A percentile compares a stretch with the other conserved stretches of the same genome.
phyloP scores from a whole-genome alignment of 192 early-diverging fungal genomes.

The Backusella macrospora region DNA sequence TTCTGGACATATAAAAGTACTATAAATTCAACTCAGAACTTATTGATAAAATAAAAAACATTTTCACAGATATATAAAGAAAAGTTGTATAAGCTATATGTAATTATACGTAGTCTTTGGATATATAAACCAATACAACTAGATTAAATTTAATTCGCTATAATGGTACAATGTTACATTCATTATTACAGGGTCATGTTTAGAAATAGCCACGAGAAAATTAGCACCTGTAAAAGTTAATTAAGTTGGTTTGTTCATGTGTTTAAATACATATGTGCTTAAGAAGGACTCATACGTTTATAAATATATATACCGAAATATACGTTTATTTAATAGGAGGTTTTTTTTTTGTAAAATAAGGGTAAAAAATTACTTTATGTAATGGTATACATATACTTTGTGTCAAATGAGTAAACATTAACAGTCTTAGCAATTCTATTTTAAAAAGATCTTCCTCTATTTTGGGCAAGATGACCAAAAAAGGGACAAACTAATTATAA shows the following conservation, averaged over 20 bases:
- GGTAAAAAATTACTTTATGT: constrained; percentile 8
- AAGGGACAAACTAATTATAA: neutral
- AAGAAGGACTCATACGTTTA: neutral
- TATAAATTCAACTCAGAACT: neutral
- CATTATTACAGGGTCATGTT: neutral
- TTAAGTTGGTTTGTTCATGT: neutral
- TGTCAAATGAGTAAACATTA: neutral
- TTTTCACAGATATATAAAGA: neutral
- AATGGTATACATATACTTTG: neutral
- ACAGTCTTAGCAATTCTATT: neutral
- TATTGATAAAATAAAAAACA: neutral
- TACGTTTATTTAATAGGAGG: neutral
- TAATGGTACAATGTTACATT: neutral
- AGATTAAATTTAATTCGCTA: neutral
- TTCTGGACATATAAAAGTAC: neutral
- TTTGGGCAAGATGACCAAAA: constrained; percentile 1
- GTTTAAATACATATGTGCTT: neutral
- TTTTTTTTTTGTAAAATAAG: neutral
- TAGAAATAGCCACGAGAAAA: constrained; percentile 12
- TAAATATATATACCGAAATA: neutral
- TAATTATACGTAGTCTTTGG: neutral
- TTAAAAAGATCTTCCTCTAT: constrained; percentile 6
- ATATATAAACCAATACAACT: neutral
- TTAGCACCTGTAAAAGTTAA: constrained; percentile 2
- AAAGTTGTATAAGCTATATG: neutral